These are phyloP conservation scores for Rhipidocladum racemiflorum DNA, from an alignment of 176 grass and related monocot species.

Conservation along the genomic window DNA sequence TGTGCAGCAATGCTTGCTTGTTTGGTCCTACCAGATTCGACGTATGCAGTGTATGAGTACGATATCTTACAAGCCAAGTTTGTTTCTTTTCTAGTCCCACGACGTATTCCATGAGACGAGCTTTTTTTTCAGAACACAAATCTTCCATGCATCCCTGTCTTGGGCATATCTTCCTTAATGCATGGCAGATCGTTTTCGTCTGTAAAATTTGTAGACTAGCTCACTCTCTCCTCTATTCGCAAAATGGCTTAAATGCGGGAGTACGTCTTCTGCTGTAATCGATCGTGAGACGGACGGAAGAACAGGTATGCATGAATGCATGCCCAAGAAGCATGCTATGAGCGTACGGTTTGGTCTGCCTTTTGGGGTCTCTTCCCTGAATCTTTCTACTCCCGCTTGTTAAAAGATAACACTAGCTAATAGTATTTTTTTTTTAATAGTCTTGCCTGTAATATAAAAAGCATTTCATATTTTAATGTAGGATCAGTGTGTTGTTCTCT, in stretches of 20 bases:
- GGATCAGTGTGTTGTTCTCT: no score
- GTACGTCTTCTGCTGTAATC: neutral
- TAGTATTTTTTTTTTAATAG: no score
- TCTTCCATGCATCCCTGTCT: neutral
- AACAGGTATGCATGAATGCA: neutral
- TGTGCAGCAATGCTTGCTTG: neutral
- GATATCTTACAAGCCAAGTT: constrained; percentile 26
- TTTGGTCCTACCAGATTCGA: neutral
- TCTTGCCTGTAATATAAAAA: no score
- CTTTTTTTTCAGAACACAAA: neutral
- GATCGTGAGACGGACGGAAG: neutral
- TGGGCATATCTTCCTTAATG: neutral
- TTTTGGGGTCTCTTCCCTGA: neutral
- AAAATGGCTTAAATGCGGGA: neutral
- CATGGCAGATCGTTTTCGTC: neutral
- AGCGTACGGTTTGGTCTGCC: neutral
- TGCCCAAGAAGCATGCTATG: neutral
- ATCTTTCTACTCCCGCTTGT: neutral
- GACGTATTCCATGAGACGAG: neutral
- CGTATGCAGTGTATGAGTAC: neutral
- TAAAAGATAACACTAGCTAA: neutral
- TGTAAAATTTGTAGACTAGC: neutral
- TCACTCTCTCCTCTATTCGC: neutral
- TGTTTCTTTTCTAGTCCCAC: neutral
- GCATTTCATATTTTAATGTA: no score